Base-by-base conservation (phyloP, 371 early-diverging fungal species). In the Mucor racemosus region DNA sequence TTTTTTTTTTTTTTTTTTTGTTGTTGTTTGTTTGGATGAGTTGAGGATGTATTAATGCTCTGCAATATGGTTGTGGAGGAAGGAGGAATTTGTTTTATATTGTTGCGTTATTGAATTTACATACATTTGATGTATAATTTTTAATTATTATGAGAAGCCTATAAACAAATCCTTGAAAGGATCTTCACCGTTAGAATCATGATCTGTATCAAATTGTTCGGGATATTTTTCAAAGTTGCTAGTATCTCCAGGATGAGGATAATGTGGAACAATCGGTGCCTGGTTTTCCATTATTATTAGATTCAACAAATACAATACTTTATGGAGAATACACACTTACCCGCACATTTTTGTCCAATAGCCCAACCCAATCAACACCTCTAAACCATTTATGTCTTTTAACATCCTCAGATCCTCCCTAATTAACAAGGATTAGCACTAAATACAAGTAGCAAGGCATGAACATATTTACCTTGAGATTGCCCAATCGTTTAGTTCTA, bases 211-310 rank as follows among this genome's bases (percentile, higher is more conserved):
- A 58, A 87, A 79, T 19, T 35, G 36, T 73, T 94, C 97, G 9
- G 94, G 94, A 77, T 98, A 98, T 68, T 87, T 83, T 79, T 98
- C 98, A 88, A 97, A 98, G 80, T 98, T 96, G 74, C 94, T 91
- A 10, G 98, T 92, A 75, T 99, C 99, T 57, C 97, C 97, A 26
- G 92, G 95, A 64, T 91, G 90, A 60, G 84, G 86, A 63, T 94
- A 88, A 53, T 89, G 88, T 17, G 98, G 99, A 53, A 95, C 81
- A 79, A 95, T 94, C 11, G 61, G 59, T 61, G 65, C 60, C 41
- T 41, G 15, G 1, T 21, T 35, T 21, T 38, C 13, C 34, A 42
- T 33, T 26, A 17, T 34, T 11, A 40, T 19, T 53, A 53, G 53
- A 31, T 15, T 39, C 19, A 11, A 26, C 58, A 11, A 15, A 40